Evolutionary conservation across 1,139 yeast species (phyloP).

Genomic region (Pneumocystis oryctolagi): DNA sequence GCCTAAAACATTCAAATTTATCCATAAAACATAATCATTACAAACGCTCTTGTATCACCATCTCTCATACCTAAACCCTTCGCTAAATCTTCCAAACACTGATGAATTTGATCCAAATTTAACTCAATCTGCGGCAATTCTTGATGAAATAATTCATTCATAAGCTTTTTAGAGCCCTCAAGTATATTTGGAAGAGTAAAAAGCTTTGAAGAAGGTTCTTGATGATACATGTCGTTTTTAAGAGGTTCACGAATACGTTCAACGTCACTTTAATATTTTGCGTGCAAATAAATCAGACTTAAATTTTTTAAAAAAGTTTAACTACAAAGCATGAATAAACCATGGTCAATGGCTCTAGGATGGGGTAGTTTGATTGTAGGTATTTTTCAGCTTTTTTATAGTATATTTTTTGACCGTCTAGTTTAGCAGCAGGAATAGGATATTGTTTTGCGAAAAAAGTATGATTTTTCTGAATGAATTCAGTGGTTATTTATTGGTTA

Average conservation of each 20-base stretch:
- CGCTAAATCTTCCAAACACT: neutral
- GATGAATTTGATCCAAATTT: constrained; percentile 3
- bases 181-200: neutral
- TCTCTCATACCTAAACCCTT: constrained; percentile 22
- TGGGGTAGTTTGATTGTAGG: neutral
- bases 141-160: constrained; percentile 4
- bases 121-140: constrained; percentile 9
- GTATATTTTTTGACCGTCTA: neutral
- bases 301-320: neutral
- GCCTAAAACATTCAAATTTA: constrained; percentile 24
- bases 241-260: neutral
- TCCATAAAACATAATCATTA: constrained; percentile 15
- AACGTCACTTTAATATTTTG: neutral
- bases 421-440: neutral
- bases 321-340: neutral
- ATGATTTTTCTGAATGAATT: neutral
- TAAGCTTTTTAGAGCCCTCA: constrained; percentile 4
- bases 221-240: neutral
- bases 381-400: neutral
- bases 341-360: neutral
- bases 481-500: neutral
- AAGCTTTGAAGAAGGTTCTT: neutral
- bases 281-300: neutral
- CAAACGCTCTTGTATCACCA: constrained; percentile 58
- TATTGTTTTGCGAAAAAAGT: neutral